phyloP scores from a whole-genome alignment of 2,329 filamentous ascomycete species.

The Nannizziopsis barbatae region DNA sequence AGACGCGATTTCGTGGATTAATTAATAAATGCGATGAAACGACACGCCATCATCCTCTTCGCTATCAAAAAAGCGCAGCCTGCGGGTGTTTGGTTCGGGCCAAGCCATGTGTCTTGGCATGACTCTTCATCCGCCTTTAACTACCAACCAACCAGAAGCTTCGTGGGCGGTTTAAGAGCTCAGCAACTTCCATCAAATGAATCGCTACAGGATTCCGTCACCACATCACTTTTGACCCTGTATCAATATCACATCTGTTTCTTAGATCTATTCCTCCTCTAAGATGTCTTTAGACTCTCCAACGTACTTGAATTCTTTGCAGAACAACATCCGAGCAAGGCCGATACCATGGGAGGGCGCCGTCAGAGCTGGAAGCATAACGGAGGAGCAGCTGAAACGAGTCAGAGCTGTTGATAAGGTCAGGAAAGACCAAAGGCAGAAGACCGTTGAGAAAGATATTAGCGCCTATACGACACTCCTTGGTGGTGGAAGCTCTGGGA shows the following conservation, averaged over 20 bases:
- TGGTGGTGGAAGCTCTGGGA: slow-evolving; percentile 53
- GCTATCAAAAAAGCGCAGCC: no score
- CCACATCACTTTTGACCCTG: no score
- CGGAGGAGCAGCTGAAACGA: slow-evolving; percentile 84
- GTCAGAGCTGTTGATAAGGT: slow-evolving; percentile 96
- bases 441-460: slow-evolving; percentile 68
- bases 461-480: slow-evolving; percentile 71
- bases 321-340: slow-evolving; percentile 92
- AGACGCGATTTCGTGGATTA: no score
- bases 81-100: no score
- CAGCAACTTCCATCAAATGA: neutral
- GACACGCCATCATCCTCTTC: no score
- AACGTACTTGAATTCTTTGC: slow-evolving; percentile 74
- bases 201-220: neutral
- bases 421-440: slow-evolving; percentile 76
- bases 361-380: slow-evolving; percentile 84
- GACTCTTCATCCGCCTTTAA: no score
- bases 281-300: slow-evolving; percentile 85
- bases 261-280: slow-evolving; percentile 10
- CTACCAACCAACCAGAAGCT: neutral
- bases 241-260: neutral
- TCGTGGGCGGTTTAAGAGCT: neutral
- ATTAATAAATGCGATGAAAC: no score
- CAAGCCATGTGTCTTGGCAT: no score
- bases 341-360: slow-evolving; percentile 98